phyloP scores from a whole-genome alignment of 2,329 filamentous ascomycete species.

The Penicillium janthinellum region DNA sequence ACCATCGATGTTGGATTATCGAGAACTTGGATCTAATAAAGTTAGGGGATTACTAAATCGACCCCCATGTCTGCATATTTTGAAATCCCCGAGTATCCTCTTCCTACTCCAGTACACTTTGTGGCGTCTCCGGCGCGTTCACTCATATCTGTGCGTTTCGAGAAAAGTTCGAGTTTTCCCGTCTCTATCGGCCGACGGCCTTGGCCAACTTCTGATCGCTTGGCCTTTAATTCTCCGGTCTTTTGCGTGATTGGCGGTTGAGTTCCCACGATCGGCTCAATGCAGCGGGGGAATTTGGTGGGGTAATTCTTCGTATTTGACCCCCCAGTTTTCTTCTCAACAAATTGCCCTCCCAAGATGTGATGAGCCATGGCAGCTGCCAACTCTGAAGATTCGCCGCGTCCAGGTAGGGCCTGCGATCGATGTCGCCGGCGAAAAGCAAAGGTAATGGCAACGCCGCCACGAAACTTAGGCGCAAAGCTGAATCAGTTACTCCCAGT shows the following conservation, averaged over 20 bases:
- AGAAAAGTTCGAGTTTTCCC: too few relatives aligned
- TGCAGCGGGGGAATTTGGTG: neutral
- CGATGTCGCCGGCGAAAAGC: slow-evolving; percentile 20
- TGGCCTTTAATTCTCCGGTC: neutral
- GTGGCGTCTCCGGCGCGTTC: too few relatives aligned
- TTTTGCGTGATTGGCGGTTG: neutral
- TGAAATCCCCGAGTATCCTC: too few relatives aligned
- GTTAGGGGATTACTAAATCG: too few relatives aligned
- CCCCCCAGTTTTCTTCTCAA: neutral
- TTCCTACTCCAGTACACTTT: too few relatives aligned
- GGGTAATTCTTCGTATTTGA: slow-evolving; percentile 4
- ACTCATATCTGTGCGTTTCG: too few relatives aligned
- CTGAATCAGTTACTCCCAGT: slow-evolving; percentile 5
- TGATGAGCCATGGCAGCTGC: slow-evolving; percentile 4
- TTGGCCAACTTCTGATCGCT: neutral
- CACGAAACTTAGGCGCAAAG: neutral
- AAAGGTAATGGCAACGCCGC: slow-evolving; percentile 1
- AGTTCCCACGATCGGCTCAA: neutral
- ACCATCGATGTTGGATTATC: too few relatives aligned
- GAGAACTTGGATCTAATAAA: too few relatives aligned
- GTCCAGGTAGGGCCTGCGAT: slow-evolving; percentile 17
- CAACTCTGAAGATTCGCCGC: slow-evolving; percentile 1
- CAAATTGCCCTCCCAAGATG: neutral
- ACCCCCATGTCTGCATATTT: too few relatives aligned
- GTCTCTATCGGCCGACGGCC: too few relatives aligned